Conservation (phyloP, 169 alveolate species). For the Plasmodium relictum region DNA sequence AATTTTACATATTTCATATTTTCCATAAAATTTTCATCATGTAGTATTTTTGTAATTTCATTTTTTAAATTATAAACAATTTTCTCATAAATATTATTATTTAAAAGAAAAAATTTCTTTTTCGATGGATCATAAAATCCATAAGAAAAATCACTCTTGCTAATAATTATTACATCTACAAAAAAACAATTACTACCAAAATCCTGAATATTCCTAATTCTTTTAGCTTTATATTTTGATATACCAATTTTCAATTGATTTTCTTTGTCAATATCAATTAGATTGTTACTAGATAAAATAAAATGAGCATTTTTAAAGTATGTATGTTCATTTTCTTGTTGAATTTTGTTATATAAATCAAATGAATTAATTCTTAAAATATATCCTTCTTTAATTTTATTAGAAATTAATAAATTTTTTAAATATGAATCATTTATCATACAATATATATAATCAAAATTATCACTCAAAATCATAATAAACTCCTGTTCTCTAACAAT, state of each 20-base stretch:
- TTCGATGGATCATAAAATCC: conserved; percentile 51
- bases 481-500: conserved; percentile 8
- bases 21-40: conserved; percentile 53
- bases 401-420: conserved; percentile 16
- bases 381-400: conserved; percentile 47
- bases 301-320: neutral
- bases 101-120: conserved; percentile 32
- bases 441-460: conserved; percentile 67
- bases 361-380: conserved; percentile 50
- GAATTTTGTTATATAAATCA: conserved; percentile 17
- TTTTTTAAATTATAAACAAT: conserved; percentile 45
- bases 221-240: conserved; percentile 72
- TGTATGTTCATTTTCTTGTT: conserved; percentile 16
- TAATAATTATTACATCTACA: conserved; percentile 68
- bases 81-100: conserved; percentile 51
- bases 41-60: conserved; percentile 42
- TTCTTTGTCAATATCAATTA: conserved; percentile 41
- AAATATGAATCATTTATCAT: conserved; percentile 41
- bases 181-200: conserved; percentile 56
- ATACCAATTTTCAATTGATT: conserved; percentile 48
- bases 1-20: conserved; percentile 31
- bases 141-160: conserved; percentile 75
- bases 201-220: conserved; percentile 35
- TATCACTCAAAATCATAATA: conserved; percentile 59
- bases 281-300: conserved; percentile 49